Evolutionary conservation across 2,329 filamentous ascomycete genomes (phyloP).

Genomic region (Cylindrodendrum hubeiense): DNA sequence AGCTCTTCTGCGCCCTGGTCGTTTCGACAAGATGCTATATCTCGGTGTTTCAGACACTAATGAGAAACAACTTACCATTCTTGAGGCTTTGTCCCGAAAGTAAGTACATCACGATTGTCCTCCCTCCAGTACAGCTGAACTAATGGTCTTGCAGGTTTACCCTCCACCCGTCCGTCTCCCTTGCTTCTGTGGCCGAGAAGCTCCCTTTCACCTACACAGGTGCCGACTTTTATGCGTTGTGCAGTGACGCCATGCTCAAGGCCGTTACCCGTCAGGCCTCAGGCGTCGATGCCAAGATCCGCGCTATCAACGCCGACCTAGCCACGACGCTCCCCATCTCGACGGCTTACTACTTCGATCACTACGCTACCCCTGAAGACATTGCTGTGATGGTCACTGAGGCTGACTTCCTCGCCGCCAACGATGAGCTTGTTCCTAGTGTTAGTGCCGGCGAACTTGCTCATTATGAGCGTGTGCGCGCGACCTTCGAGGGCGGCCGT

Average conservation of each 20-base stretch:
- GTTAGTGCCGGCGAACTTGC: constrained; percentile 92
- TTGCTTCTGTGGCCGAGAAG: constrained; percentile 77
- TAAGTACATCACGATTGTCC: constrained; percentile 58
- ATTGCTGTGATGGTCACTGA: constrained; percentile 90
- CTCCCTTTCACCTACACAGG: constrained; percentile 97
- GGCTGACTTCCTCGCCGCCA: constrained; percentile 85
- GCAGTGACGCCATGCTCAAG: constrained; percentile 98
- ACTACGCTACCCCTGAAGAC: constrained; percentile 85
- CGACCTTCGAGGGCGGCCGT: constrained; percentile 78
- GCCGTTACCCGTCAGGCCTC: constrained; percentile 92
- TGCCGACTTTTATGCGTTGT: constrained; percentile 96
- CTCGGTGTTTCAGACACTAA: constrained; percentile 96
- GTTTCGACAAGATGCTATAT: constrained; percentile 99
- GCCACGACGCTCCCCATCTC: constrained; percentile 67
- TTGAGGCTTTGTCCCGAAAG: constrained; percentile 96
- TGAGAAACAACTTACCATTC: constrained; percentile 93
- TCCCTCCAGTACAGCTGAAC: constrained; percentile 1
- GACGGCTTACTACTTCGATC: constrained; percentile 96
- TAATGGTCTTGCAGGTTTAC: constrained; percentile 75
- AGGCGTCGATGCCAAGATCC: constrained; percentile 86
- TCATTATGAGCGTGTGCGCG: constrained; percentile 89
- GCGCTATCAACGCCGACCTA: constrained; percentile 69
- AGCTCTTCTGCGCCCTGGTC: constrained; percentile 86
- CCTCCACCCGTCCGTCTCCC: constrained; percentile 82
- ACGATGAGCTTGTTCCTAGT: constrained; percentile 89